These are phyloP conservation scores for Metarhizium brunneum DNA, from an alignment of 2,329 filamentous ascomycete genomes.

Conservation along the genomic window DNA sequence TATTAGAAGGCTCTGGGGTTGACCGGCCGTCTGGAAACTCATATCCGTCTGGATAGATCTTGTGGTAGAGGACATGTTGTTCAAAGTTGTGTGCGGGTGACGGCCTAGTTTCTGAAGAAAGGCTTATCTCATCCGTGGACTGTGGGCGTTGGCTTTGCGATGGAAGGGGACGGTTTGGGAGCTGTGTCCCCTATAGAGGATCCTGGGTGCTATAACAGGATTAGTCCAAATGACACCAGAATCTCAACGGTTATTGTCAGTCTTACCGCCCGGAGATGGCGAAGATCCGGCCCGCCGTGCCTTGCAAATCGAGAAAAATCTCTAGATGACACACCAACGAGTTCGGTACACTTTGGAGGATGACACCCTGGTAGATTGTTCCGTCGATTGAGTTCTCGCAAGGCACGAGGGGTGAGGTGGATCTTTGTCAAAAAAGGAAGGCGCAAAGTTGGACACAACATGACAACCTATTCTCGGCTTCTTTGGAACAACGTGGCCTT, in stretches of 20 bases:
- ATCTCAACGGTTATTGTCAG: background rate
- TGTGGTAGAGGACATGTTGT: background rate
- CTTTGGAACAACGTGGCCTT: background rate
- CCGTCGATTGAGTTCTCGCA: slow-evolving; percentile 13
- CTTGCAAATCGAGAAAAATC: background rate
- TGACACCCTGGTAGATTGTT: background rate
- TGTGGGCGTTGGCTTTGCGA: background rate
- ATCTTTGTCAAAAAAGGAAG: slow-evolving; percentile 17
- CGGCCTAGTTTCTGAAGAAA: background rate
- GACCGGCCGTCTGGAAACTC: background rate
- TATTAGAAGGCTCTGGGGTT: background rate
- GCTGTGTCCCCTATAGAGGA: background rate
- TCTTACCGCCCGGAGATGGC: background rate
- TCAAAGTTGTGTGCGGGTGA: slow-evolving; percentile 4
- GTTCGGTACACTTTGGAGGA: background rate
- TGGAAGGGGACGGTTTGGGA: background rate
- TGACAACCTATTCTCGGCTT: background rate
- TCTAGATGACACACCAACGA: background rate
- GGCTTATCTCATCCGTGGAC: background rate
- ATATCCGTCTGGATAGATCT: background rate
- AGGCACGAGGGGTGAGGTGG: slow-evolving; percentile 15
- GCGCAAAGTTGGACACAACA: slow-evolving; percentile 10
- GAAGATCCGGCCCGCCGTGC: background rate
- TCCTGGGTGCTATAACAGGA: background rate
- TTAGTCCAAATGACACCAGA: background rate